Evolutionary conservation across 1,284 basidiomycete genomes (phyloP), one percentile per base, ranked within the genome.

Genomic region (Heliocybe sulcata): DNA sequence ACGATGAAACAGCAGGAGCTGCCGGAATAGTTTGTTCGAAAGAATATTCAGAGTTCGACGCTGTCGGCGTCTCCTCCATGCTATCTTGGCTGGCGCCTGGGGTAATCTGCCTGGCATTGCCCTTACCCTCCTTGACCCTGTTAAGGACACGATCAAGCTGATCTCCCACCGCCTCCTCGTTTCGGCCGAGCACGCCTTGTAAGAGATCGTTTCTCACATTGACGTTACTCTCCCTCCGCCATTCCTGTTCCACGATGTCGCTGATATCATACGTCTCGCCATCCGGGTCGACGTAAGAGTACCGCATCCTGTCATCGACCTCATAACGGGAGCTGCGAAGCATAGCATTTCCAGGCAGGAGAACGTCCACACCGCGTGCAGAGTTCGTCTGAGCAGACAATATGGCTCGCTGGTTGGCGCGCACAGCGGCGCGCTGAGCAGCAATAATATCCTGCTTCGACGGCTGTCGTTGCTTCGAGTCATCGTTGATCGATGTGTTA

Each of bases 241-340:
- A 87, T 63, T 94, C 95, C 64, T 90, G 84, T 66, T 95, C 92
- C 35, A 97, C 82, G 56, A 97, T 89, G 58, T 94, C 86, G 63
- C 90, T 94, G 65, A 98, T 93, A 67, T 98, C 95, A 62, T 86
- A 88, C 2, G 87, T 88, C 69, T 91, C 90, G 9, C 93, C 92
- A 58, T 90, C 90, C 1, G 82, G 79, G 58, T 92, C 87, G 45
- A 97, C 85, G 65, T 94, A 97, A 26, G 93, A 96, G 66, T 98
- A 98, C 0, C 94, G 83, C 74, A 93, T 87, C 53, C 77, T 77
- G 61, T 90, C 86, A 45, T 81, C 81, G 4, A 73, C 68, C 20
- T 88, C 82, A 56, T 84, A 82, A 16, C 90, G 78, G 1, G 89
- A 83, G 62, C 90, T 94, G 23, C 94, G 87, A n/a, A 98, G 79